Base-by-base conservation (phyloP, 768 basidiomycete species). In the Albatrellus ellisii region DNA sequence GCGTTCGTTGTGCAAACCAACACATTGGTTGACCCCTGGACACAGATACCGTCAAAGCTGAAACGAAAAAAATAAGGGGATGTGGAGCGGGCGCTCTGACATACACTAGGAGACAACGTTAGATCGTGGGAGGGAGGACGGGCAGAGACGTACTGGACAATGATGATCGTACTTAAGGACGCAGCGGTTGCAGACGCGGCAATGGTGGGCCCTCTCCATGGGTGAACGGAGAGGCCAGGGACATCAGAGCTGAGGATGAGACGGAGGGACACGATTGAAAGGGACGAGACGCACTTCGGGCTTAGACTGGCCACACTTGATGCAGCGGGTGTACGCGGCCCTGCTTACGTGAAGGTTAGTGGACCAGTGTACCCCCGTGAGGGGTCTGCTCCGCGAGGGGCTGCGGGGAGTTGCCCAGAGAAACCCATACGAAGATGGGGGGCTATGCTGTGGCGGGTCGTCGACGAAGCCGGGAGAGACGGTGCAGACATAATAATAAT, bases 1-100 rank as follows among this genome's bases (percentile, higher is more conserved):
- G 0, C 94, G 78, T 56, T 97, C 92, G 52, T 98, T 99, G 56
- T 94, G 70, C 6, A 98, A 59, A 9, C 94, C 94, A 33, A 99
- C 94, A 56, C 94, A 98, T 73, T 90, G 88, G 59, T 97, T 97
- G 38, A 97, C 77, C 91, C 91, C 88, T 91, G 54, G 6, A 32
- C 26, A 22, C n/a, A 41, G 38, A 20, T 45, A 36, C 11, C 15
- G 15, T 25, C 28, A 15, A 24, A 44, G n/a, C n/a, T n/a, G n/a
- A n/a, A n/a, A n/a, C n/a, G n/a, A n/a, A n/a, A n/a, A n/a, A n/a
- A n/a, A n/a, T n/a, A n/a, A n/a, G n/a, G n/a, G n/a, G n/a, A n/a
- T n/a, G n/a, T n/a, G n/a, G n/a, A n/a, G n/a, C n/a, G n/a, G n/a
- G n/a, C n/a, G n/a, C n/a, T n/a, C n/a, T n/a, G n/a, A 53, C 45